phyloP scores from a whole-genome alignment of 106 monocot genomes.

The Dactylorhiza incarnata region DNA sequence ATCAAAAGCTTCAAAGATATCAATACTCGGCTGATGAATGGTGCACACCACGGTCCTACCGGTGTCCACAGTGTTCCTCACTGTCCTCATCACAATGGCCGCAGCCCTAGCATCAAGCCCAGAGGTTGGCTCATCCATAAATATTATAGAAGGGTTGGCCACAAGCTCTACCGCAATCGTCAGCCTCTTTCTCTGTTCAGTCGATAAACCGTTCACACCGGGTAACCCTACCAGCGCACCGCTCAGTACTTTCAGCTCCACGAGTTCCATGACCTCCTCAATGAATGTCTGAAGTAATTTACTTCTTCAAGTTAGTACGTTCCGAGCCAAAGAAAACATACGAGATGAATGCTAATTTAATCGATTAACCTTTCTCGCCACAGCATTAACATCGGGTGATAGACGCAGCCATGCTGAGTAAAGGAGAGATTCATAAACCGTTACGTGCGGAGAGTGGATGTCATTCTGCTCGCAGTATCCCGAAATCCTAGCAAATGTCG shows the following conservation, averaged over 20 bases:
- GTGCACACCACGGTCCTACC: conserved; percentile 91
- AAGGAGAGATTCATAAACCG: conserved; percentile 71
- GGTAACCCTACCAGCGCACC: conserved; percentile 71
- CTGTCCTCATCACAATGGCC: conserved; percentile 90
- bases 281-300: conserved; percentile 50
- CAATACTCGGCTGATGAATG: conserved; percentile 90
- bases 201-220: conserved; percentile 74
- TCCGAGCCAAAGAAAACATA: background rate
- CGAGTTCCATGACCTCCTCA: conserved; percentile 90
- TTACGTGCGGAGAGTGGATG: conserved; percentile 85
- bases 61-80: conserved; percentile 90
- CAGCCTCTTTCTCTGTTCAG: conserved; percentile 78
- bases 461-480: conserved; percentile 91
- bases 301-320: background rate
- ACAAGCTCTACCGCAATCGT: conserved; percentile 91
- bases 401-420: conserved; percentile 86
- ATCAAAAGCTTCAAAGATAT: conserved; percentile 94
- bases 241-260: conserved; percentile 58
- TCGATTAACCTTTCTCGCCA: conserved; percentile 46
- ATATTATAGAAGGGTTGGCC: conserved; percentile 91
- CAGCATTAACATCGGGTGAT: conserved; percentile 43
- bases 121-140: conserved; percentile 94
- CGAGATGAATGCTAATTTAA: background rate
- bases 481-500: conserved; percentile 81
- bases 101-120: conserved; percentile 89